Conservation (phyloP, 179 eudicot genomes). For the Gypsophila paniculata region DNA sequence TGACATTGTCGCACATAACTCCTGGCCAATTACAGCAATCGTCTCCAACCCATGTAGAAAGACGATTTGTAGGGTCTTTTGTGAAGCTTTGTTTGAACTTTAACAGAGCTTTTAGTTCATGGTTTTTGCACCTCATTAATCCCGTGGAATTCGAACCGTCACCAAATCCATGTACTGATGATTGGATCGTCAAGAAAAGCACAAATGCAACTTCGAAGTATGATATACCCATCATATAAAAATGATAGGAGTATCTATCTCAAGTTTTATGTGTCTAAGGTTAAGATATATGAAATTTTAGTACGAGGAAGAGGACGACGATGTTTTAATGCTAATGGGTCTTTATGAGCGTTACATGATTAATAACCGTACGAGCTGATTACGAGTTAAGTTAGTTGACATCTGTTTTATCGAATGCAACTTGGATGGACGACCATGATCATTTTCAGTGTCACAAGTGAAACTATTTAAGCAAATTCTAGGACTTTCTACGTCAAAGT, state of each 20-base stretch:
- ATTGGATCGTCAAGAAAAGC: not conserved
- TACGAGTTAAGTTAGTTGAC: not conserved
- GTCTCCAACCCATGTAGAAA: constrained; percentile 18
- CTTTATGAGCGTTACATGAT: not conserved
- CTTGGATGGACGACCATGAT: not conserved
- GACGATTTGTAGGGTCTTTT: not conserved
- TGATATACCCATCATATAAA: not conserved
- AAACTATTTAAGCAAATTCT: no score
- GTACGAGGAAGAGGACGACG: not conserved
- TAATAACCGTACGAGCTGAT: not conserved
- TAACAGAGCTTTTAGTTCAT: constrained; percentile 16
- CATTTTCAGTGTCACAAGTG: no score
- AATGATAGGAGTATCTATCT: not conserved
- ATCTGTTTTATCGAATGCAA: not conserved
- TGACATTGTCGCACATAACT: constrained; percentile 13
- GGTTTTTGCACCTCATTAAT: not conserved
- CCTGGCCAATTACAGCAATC: constrained; percentile 21
- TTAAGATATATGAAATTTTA: no score
- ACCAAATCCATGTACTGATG: not conserved
- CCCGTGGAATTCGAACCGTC: not conserved
- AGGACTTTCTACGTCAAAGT: no score
- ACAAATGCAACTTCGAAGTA: not conserved
- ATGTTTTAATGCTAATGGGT: not conserved
- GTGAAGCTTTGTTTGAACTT: constrained; percentile 13
- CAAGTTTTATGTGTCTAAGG: not conserved